Base-by-base conservation (phyloP, 192 early-diverging fungal genomes). In the Coemansia sp. region DNA sequence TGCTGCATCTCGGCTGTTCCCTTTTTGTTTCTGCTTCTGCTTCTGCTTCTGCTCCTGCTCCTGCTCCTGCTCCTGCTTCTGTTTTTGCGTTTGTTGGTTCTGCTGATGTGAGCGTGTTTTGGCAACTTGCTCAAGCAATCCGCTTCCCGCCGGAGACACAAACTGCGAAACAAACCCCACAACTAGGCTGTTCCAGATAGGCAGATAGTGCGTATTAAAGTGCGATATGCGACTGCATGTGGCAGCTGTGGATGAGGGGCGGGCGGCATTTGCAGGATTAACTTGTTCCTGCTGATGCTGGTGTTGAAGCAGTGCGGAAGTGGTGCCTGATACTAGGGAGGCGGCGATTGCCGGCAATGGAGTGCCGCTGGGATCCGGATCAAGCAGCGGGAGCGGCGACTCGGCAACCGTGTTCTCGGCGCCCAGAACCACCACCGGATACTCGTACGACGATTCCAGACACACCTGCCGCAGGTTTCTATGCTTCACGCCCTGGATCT, bases 111-210 rank as follows among this genome's bases (percentile, higher is more conserved):
- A 18, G 43, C 13, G 60, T 43, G 21, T 19, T 4, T 9, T 56
- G 37, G 9, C 23, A 11, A 40, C 16, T 47, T 67, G 63, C 23
- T 81, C 79, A 3, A 81, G 61, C 18, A 76, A 59, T 45, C 79
- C 79, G 52, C 74, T 81, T 13, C 73, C 70, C 26, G 79, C 70
- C 0, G 80, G 80, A 39, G 80, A 75, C 40, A 83, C 60, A 71
- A 83, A 83, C 72, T 83, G 80, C 71, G 75, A 83, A 7, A 72
- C 75, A 69, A 83, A 83, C 7, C 80, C 80, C 56, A 83, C 63
- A 13, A 83, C 75, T 49, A 77, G 54, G 39, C 72, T 75, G 67
- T 70, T 83, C 81, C 81, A 83, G 47, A 71, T 66, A 0, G 81
- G 76, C 72, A 83, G 48, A 41, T 77, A 83, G 18, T 65, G 40